Percentiles rank a stretch among this genome's conserved stretches.
Evolutionary conservation across 192 early-diverging fungal species (phyloP).

Genomic region (Coemansia guatemalensis): DNA sequence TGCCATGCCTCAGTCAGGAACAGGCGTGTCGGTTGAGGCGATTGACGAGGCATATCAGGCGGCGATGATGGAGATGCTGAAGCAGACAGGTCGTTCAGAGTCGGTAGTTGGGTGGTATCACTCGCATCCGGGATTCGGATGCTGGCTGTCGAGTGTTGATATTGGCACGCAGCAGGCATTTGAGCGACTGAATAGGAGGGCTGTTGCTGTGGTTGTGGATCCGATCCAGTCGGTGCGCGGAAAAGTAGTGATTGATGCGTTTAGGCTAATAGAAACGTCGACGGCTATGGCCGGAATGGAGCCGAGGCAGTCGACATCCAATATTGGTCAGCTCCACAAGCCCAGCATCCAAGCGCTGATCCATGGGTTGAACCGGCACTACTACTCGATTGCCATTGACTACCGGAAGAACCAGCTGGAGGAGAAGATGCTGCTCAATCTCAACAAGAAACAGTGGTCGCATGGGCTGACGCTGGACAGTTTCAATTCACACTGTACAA

Average conservation of each 20-base stretch:
- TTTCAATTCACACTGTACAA: slow-evolving; percentile 77
- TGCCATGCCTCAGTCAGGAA: slow-evolving; percentile 99
- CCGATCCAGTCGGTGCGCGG: slow-evolving; percentile 99
- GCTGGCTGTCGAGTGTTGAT: slow-evolving; percentile 99
- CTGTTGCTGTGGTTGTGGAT: slow-evolving; percentile 98
- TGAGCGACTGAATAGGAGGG: slow-evolving; percentile 87
- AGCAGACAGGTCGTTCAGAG: slow-evolving; percentile 98
- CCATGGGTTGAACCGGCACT: slow-evolving; percentile 97
- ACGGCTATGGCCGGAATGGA: slow-evolving; percentile 83
- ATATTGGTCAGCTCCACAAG: slow-evolving; percentile 98
- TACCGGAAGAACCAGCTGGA: slow-evolving; percentile 99
- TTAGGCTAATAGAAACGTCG: slow-evolving; percentile 93
- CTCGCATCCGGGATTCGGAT: slow-evolving; percentile 99
- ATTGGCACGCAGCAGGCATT: slow-evolving; percentile 99
- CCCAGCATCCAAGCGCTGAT: slow-evolving; percentile 97
- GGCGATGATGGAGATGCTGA: slow-evolving; percentile 99
- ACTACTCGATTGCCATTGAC: slow-evolving; percentile 99
- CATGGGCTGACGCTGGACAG: slow-evolving; percentile 83
- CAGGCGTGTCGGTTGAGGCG: slow-evolving; percentile 98
- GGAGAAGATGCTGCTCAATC: slow-evolving; percentile 98
- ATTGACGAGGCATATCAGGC: slow-evolving; percentile 99
- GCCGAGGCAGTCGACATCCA: slow-evolving; percentile 96
- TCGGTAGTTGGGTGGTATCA: slow-evolving; percentile 99
- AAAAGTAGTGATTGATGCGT: slow-evolving; percentile 99
- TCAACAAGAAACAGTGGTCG: slow-evolving; percentile 99